Percentiles rank a stretch among this genome's conserved stretches.
Evolutionary conservation across 73 alveolate genomes (phyloP).

Genomic region (Paramecium sonneborni): DNA sequence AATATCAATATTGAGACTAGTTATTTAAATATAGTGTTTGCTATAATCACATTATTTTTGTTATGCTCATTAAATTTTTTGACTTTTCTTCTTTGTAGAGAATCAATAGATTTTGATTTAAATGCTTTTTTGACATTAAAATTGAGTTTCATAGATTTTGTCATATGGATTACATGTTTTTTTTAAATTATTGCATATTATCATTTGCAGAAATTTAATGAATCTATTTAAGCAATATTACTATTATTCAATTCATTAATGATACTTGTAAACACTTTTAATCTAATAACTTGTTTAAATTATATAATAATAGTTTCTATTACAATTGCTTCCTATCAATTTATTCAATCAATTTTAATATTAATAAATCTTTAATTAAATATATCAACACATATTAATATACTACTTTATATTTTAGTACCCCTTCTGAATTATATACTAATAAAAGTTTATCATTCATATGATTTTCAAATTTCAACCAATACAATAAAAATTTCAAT

Average conservation of each 20-base stretch:
- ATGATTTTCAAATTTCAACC: background rate
- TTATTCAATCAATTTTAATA: background rate
- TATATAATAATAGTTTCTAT: background rate
- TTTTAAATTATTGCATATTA: background rate
- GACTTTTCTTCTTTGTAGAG: background rate
- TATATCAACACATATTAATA: background rate
- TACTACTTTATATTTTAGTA: background rate
- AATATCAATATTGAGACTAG: background rate
- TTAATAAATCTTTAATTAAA: background rate
- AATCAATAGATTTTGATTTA: background rate
- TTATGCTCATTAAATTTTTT: background rate
- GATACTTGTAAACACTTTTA: background rate
- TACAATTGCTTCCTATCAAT: background rate
- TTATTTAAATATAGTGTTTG: background rate
- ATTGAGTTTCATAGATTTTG: background rate
- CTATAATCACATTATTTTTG: background rate
- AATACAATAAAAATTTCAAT: background rate
- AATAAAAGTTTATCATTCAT: background rate
- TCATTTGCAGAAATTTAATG: background rate
- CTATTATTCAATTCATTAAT: background rate
- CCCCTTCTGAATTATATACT: background rate
- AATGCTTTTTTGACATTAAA: background rate
- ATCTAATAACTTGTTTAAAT: background rate
- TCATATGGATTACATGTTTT: background rate
- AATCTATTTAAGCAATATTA: background rate